phyloP scores from a whole-genome alignment of 2,329 filamentous ascomycete genomes.

The Alternaria metachromatica region DNA sequence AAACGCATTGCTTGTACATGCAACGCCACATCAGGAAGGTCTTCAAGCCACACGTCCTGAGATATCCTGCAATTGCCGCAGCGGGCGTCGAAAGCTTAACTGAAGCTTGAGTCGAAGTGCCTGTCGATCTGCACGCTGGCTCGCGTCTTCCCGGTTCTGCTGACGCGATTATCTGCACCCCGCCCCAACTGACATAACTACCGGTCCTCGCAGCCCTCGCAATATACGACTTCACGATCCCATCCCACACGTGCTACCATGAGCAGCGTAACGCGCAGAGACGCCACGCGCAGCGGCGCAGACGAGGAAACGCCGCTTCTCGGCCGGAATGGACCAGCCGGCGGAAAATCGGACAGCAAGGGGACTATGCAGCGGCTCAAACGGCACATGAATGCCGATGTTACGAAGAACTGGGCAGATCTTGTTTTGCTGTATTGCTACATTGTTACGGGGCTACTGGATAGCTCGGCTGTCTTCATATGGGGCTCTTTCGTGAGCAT shows the following conservation, averaged over 20 bases:
- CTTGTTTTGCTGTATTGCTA: slow-evolving; percentile 74
- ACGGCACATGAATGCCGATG: slow-evolving; percentile 54
- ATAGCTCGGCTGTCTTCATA: slow-evolving; percentile 76
- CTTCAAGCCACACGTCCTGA: slow-evolving; percentile 3
- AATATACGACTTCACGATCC: slow-evolving; percentile 5
- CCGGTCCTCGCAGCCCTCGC: slow-evolving; percentile 3
- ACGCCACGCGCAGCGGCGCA: slow-evolving; percentile 15
- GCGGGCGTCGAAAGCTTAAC: slow-evolving; percentile 24
- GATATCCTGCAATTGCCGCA: slow-evolving; percentile 40
- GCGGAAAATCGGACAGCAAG: slow-evolving; percentile 28
- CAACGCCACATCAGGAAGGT: slow-evolving; percentile 16
- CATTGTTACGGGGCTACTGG: slow-evolving; percentile 76
- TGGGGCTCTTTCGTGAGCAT: slow-evolving; percentile 85
- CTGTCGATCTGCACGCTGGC: slow-evolving; percentile 18
- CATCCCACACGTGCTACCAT: slow-evolving; percentile 16
- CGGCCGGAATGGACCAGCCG: slow-evolving; percentile 21
- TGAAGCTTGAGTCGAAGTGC: slow-evolving; percentile 33
- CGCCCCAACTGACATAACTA: slow-evolving; percentile 17
- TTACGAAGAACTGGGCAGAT: slow-evolving; percentile 70
- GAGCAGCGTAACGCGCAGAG: slow-evolving; percentile 14
- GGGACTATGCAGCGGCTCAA: slow-evolving; percentile 19
- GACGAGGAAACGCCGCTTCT: slow-evolving; percentile 47
- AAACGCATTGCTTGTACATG: slow-evolving; percentile 1
- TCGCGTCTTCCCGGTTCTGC: slow-evolving; percentile 1
- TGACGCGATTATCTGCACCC: slow-evolving; percentile 2